phyloP scores from a whole-genome alignment of 2,329 filamentous ascomycete genomes.

The Aureobasidium namibiae region DNA sequence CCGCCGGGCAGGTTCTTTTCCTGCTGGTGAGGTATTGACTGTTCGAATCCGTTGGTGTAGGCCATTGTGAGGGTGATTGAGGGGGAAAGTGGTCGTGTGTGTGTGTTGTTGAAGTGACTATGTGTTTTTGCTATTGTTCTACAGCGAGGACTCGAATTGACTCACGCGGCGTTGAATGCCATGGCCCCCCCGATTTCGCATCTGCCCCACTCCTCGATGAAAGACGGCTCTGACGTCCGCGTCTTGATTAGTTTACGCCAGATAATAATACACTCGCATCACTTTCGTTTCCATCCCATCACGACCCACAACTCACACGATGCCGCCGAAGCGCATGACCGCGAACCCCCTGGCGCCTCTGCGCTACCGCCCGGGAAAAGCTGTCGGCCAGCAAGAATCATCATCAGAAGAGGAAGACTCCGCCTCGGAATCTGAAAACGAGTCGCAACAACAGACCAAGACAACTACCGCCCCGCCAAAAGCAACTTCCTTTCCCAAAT shows the following conservation, averaged over 20 bases:
- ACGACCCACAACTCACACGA: slow-evolving; percentile 21
- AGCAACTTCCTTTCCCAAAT: slow-evolving; percentile 39
- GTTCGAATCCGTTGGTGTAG: slow-evolving; percentile 17
- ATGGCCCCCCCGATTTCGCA: not conserved
- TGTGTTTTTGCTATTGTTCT: not conserved
- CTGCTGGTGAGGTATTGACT: slow-evolving; percentile 32
- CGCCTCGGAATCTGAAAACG: slow-evolving; percentile 41
- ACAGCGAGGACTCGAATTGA: not conserved
- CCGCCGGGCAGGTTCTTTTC: slow-evolving; percentile 43
- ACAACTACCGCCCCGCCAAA: slow-evolving; percentile 31
- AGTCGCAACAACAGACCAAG: slow-evolving; percentile 28
- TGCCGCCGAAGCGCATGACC: slow-evolving; percentile 82
- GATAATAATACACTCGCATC: too few relatives aligned
- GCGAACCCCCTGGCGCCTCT: slow-evolving; percentile 75
- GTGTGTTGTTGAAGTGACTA: not conserved
- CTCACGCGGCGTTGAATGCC: not conserved
- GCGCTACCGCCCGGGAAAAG: slow-evolving; percentile 81
- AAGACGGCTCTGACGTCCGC: not conserved
- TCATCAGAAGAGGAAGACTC: slow-evolving; percentile 28
- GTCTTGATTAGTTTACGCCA: too few relatives aligned
- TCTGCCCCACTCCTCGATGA: not conserved
- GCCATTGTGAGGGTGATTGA: slow-evolving; percentile 16
- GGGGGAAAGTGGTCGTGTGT: not conserved
- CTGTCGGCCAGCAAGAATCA: slow-evolving; percentile 42
- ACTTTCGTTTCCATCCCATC: not conserved